phyloP scores from a whole-genome alignment of 2,329 filamentous ascomycete genomes.

The Venturiaceae sp. region DNA sequence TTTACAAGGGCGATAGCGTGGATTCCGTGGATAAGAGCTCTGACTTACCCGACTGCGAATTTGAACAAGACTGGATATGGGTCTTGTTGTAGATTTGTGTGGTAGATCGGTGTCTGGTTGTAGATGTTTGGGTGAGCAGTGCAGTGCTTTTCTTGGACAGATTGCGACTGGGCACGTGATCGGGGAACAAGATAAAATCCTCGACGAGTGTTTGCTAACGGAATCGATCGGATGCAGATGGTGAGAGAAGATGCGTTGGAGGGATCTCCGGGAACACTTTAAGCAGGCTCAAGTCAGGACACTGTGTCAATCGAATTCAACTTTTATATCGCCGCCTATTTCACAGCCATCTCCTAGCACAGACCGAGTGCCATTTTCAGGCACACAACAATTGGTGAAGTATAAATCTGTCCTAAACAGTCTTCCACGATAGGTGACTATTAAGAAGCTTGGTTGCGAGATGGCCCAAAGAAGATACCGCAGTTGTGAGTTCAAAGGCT shows the following conservation, averaged over 20 bases:
- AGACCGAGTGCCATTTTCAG: background rate
- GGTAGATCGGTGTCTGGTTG: background rate
- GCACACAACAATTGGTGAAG: background rate
- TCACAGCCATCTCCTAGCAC: background rate
- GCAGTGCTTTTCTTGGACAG: conserved; percentile 1
- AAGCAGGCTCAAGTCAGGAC: background rate
- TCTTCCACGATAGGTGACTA: too few relatives aligned
- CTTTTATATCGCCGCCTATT: background rate
- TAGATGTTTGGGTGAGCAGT: background rate
- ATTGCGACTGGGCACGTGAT: background rate
- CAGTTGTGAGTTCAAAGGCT: too few relatives aligned
- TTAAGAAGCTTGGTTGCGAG: background rate
- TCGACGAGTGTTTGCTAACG: background rate
- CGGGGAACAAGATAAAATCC: background rate
- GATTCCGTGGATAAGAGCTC: background rate
- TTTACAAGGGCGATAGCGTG: background rate
- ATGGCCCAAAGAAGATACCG: background rate
- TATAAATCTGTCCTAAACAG: background rate
- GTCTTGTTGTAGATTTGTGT: background rate
- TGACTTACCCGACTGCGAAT: background rate
- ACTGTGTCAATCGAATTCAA: background rate
- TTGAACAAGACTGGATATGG: background rate
- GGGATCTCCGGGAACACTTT: background rate
- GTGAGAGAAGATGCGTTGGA: too few relatives aligned
- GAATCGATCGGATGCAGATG: background rate